Percentiles rank a stretch among this genome's conserved stretches.
phyloP scores from a whole-genome alignment of 2,329 filamentous ascomycete genomes.

The Colletotrichum falcatum region DNA sequence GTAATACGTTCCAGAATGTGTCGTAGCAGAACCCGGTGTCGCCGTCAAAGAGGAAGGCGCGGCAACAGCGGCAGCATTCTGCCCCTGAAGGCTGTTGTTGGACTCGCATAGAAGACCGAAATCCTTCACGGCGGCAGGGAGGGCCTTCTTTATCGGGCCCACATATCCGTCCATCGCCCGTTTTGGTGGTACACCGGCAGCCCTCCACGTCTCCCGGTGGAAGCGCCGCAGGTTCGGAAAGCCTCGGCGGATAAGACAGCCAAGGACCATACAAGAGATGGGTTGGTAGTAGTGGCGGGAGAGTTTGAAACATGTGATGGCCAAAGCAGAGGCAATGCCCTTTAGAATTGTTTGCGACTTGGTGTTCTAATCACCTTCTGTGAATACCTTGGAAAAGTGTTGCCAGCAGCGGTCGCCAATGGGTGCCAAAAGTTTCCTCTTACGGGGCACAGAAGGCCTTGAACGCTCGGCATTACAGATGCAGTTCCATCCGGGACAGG shows the following conservation, averaged over 20 bases:
- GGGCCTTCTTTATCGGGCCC: neutral
- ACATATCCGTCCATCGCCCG: neutral
- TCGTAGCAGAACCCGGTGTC: too few species aligned
- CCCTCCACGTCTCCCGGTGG: neutral
- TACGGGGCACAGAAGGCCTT: too few species aligned
- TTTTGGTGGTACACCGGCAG: neutral
- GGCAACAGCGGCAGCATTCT: too few species aligned
- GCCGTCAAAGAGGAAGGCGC: too few species aligned
- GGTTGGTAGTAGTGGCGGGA: neutral
- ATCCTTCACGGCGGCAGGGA: neutral
- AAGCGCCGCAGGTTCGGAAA: neutral
- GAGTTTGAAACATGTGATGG: neutral
- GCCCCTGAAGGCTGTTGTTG: neutral
- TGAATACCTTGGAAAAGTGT: neutral
- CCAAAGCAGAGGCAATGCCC: neutral
- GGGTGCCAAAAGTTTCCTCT: neutral
- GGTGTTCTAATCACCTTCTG: neutral
- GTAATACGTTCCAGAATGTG: neutral
- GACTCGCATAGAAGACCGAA: neutral
- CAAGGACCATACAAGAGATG: neutral
- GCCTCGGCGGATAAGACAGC: neutral
- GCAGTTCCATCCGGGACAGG: too few species aligned
- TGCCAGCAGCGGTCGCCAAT: neutral
- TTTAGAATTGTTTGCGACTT: neutral
- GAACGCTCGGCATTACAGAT: too few species aligned